Conservation (phyloP, 257 asterid genomes). For the Ajuga chamaepitys region DNA sequence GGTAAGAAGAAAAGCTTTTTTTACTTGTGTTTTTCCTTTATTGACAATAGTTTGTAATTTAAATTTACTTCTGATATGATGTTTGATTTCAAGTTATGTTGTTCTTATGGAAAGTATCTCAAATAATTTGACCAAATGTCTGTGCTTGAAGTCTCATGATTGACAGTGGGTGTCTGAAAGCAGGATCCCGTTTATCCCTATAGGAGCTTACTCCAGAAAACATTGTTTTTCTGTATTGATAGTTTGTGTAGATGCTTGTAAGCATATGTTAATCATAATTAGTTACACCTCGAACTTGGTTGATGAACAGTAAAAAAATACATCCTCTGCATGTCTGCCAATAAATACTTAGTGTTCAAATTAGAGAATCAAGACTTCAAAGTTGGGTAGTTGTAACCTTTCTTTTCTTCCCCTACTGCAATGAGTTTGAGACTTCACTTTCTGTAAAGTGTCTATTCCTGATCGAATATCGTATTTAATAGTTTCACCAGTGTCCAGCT, state of each 20-base stretch:
- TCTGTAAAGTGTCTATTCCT: neutral
- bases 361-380: neutral
- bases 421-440: constrained; percentile 1
- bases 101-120: neutral
- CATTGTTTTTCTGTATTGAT: neutral
- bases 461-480: neutral
- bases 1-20: constrained; percentile 40
- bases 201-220: neutral
- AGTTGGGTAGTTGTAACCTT: neutral
- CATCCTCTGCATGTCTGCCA: neutral
- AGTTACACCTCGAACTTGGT: neutral
- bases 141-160: neutral
- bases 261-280: neutral
- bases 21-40: constrained; percentile 8
- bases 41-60: neutral
- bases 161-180: neutral
- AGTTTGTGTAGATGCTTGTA: neutral
- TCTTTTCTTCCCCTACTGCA: neutral
- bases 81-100: neutral
- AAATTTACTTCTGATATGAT: neutral
- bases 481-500: neutral
- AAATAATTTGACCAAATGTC: neutral
- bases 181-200: neutral
- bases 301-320: neutral
- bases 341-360: neutral